A percentile compares a stretch with the other conserved stretches of the same genome.
Conservation (phyloP, 2,329 filamentous ascomycete species). For the Aureobasidium sp. region DNA sequence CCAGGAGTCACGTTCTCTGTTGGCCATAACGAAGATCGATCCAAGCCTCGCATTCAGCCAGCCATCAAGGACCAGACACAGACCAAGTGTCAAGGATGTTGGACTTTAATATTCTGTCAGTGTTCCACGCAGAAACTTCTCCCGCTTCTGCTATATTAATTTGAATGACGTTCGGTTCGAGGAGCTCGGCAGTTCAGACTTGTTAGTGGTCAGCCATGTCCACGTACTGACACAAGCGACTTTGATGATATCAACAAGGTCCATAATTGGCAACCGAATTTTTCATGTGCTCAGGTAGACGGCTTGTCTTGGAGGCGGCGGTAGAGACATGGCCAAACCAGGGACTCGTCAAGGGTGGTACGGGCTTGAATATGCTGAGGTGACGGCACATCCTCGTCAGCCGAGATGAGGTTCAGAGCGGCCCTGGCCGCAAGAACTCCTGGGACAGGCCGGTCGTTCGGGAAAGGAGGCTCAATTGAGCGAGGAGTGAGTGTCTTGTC, state of each 20-base stretch:
- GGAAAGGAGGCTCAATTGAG: neutral
- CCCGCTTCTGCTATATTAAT: constrained; percentile 11
- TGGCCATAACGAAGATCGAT: neutral
- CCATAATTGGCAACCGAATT: neutral
- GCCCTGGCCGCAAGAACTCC: neutral
- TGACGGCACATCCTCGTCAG: neutral
- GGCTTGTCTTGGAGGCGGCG: neutral
- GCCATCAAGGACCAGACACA: constrained; percentile 4
- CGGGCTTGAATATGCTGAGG: neutral
- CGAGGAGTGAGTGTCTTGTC: neutral
- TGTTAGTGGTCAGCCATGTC: neutral
- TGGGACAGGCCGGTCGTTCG: neutral
- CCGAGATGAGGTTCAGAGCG: constrained; percentile 6
- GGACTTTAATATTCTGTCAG: neutral
- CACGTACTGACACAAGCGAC: neutral
- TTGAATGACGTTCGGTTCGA: constrained; percentile 2
- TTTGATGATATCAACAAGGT: neutral
- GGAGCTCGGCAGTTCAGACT: neutral
- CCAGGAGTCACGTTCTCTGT: neutral
- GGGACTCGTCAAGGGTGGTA: neutral
- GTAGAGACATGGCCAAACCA: neutral
- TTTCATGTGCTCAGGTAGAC: constrained; percentile 2
- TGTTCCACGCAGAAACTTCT: constrained; percentile 13
- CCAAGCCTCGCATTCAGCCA: neutral
- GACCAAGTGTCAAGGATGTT: neutral